Evolutionary conservation across 2,329 filamentous ascomycete genomes (phyloP), one percentile per base, ranked within the genome.

Genomic region (Nothomitra cinnamomea): DNA sequence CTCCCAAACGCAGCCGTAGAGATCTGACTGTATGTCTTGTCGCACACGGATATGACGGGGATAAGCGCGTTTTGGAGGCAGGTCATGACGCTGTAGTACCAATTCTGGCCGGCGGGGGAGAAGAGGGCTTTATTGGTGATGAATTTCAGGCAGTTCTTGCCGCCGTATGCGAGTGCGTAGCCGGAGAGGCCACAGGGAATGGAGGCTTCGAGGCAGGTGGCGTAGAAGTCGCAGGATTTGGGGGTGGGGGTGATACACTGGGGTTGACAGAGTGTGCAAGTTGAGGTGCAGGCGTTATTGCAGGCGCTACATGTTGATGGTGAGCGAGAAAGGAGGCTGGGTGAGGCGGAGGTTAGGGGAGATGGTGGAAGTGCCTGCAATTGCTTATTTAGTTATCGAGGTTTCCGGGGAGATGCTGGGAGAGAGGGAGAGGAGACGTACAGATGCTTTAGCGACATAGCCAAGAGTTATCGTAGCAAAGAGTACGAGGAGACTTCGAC

Each of bases 111-210:
- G 17, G 32, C 19, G 15, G 38, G 35, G 15, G 57, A 58, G 38
- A 64, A 56, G 15, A 57, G 35, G n/a, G 45, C 25, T 2, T 49
- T 51, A 5, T 53, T 57, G 8, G 40, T 40, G 3, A 53, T 51
- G 45, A 60, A 63, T 45, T 60, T 60, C 28, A 58, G 45, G 57
- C 62, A 64, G 56, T 61, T 63, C 49, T 62, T 59, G 12, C 58
- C 53, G 42, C 62, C 62, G 35, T 62, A 63, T 57, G 60, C 36
- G 61, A 65, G 17, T 58, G 66, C 58, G 59, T 68, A 52, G 60
- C 62, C 47, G 58, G 63, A 42, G 59, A 57, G 28, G 58, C 60
- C 32, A 60, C 60, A 56, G 58, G 58, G 32, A 57, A 57, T 43
- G 53, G 56, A 28, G 51, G 57, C 19, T 57, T 61, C 56, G 42